Evolutionary conservation across 192 early-diverging fungal species (phyloP).

Genomic region (Coemansia reversa): DNA sequence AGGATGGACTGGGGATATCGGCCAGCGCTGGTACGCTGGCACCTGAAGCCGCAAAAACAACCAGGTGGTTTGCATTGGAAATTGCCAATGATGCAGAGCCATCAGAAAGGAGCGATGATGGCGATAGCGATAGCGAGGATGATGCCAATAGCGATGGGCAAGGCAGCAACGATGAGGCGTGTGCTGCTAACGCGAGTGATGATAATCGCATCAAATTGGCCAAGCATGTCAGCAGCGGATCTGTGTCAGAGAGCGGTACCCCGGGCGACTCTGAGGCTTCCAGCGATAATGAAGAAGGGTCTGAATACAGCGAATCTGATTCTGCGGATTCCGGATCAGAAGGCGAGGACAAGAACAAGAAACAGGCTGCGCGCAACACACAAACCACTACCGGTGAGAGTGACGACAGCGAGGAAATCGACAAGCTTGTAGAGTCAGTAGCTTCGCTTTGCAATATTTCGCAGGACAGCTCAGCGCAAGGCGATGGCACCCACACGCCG

Average conservation of each 20-base stretch:
- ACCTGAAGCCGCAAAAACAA: slow-evolving; percentile 4
- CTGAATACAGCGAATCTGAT: neutral
- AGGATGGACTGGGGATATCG: slow-evolving; percentile 3
- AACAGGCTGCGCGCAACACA: neutral
- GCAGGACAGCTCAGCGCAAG: neutral
- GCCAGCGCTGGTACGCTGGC: neutral
- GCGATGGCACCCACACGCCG: slow-evolving; percentile 3
- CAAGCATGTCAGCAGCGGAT: neutral
- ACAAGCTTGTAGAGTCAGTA: slow-evolving; percentile 2
- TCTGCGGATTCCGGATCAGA: neutral
- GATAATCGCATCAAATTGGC: neutral
- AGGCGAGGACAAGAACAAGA: neutral
- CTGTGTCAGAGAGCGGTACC: neutral
- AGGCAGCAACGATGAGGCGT: neutral
- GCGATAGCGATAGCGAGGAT: slow-evolving; percentile 7
- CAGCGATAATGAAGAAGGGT: neutral
- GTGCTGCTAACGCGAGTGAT: neutral
- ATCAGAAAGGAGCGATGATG: slow-evolving; percentile 18
- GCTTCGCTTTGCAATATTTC: slow-evolving; percentile 6
- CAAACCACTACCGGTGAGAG: neutral
- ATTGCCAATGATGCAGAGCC: slow-evolving; percentile 7
- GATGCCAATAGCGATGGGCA: neutral
- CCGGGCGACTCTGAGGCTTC: neutral
- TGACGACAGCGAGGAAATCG: slow-evolving; percentile 4
- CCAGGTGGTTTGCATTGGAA: slow-evolving; percentile 30